phyloP scores from a whole-genome alignment of 768 basidiomycete genomes.

The Tulasnella sp. region DNA sequence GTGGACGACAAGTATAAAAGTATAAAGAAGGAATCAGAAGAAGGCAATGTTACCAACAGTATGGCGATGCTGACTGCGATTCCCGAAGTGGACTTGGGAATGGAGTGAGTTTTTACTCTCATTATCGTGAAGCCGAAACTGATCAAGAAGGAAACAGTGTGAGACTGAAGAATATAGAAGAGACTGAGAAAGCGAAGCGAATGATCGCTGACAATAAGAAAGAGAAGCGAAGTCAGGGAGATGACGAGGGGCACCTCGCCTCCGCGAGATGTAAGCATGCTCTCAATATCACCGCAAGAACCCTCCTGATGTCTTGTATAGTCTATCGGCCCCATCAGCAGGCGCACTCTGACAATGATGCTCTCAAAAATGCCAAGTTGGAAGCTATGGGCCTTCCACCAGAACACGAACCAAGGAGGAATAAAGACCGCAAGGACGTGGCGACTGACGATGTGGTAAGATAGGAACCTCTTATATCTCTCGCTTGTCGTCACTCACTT shows the following conservation, averaged over 20 bases:
- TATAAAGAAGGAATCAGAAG: constrained; percentile 43
- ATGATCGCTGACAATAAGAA: constrained; percentile 62
- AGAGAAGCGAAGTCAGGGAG: constrained; percentile 35
- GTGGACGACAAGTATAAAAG: constrained; percentile 41
- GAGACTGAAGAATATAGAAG: constrained; percentile 89
- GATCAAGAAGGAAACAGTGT: constrained; percentile 34
- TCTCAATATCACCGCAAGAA: neutral
- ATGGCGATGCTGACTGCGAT: constrained; percentile 95
- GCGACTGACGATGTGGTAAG: constrained; percentile 85
- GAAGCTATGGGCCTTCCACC: constrained; percentile 55
- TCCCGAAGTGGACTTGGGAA: constrained; percentile 94
- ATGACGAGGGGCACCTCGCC: constrained; percentile 71
- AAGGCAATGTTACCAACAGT: constrained; percentile 87
- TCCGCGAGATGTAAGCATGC: constrained; percentile 70
- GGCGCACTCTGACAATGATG: constrained; percentile 73
- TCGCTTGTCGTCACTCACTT: too few relatives aligned
- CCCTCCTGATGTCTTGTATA: constrained; percentile 24
- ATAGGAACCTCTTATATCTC: constrained; percentile 15
- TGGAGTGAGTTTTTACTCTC: constrained; percentile 59
- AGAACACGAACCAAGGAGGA: constrained; percentile 6
- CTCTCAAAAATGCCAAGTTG: constrained; percentile 73
- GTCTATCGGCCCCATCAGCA: constrained; percentile 77
- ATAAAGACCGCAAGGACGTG: constrained; percentile 48
- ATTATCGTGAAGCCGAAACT: neutral
- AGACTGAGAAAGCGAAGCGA: constrained; percentile 92